phyloP scores from a whole-genome alignment of 108 stramenopile genomes.

The Cylindrotheca fusiformis region DNA sequence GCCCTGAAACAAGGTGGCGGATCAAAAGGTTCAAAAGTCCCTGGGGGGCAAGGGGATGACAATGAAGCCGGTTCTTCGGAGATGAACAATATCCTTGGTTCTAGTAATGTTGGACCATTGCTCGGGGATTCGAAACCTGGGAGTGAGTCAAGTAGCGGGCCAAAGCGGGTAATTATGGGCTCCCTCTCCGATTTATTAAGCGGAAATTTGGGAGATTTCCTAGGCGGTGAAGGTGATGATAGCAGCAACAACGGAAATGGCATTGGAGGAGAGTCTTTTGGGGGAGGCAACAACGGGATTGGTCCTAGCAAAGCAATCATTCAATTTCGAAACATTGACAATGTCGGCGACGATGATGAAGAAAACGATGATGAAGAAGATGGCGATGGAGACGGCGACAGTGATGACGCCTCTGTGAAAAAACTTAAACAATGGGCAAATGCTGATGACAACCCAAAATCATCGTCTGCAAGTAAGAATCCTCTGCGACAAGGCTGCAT shows the following conservation, averaged over 20 bases:
- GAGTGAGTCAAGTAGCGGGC: conserved; percentile 6
- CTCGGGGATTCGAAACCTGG: conserved; percentile 29
- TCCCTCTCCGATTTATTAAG: conserved; percentile 41
- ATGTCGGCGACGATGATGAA: conserved; percentile 28
- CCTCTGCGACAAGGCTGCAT: conserved; percentile 61
- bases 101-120: conserved; percentile 37
- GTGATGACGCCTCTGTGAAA: conserved; percentile 19
- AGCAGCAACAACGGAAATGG: conserved; percentile 38
- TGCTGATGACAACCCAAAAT: neutral
- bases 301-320: conserved; percentile 33
- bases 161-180: conserved; percentile 29
- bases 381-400: conserved; percentile 37
- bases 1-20: conserved; percentile 32
- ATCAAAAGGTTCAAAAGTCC: neutral
- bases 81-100: conserved; percentile 44
- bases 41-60: neutral
- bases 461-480: conserved; percentile 6
- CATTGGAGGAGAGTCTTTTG: conserved; percentile 7
- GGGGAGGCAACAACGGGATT: conserved; percentile 23
- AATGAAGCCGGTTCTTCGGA: conserved; percentile 3
- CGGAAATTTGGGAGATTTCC: conserved; percentile 43
- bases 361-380: conserved; percentile 20
- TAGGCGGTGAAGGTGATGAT: conserved; percentile 30
- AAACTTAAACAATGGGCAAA: conserved; percentile 1
- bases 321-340: conserved; percentile 29